Base-by-base conservation (phyloP, 257 asterid species). In the Fraxinus americana region DNA sequence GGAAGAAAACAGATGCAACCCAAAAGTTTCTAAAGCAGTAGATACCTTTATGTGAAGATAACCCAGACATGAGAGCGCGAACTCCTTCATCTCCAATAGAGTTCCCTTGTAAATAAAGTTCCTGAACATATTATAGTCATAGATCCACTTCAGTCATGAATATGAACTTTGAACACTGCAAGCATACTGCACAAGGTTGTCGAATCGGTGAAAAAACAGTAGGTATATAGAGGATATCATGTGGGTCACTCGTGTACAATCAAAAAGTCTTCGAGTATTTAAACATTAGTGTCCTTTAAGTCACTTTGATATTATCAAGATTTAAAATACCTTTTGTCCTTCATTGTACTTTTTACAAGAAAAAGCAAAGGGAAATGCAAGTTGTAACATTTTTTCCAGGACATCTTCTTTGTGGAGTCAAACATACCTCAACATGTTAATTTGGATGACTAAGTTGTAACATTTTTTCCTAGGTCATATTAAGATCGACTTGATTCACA, bases 41-140 rank as follows among this genome's bases (percentile, higher is more conserved):
- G 63, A 85, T 80, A 93, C 99, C 99, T 93, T 83, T 93, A 65
- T 84, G 90, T 79, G 88, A 84, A 81, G 91, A 87, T 88, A 95
- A 81, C 72, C 99, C 97, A 77, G 91, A 74, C 83, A 93, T 88
- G 81, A 95, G 85, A 73, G 98, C 94, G 73, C 89, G 86, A 43
- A 86, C 93, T 38, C 99, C 99, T 90, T 91, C 99, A 91, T 95
- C 97, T 1, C 99, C 99, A 70, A 95, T 84, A 71, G 94, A 82
- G 89, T 95, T 95, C 68, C 98, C 99, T 83, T 94, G 94, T 87
- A 95, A 80, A 88, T 84, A 85, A 72, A 95, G 96, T 87, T 93
- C 97, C 99, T 95, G 77, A 67, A 76, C 82, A 88, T 63, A 80
- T 45, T 71, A 75, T 61, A 70, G 39, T 23, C 48, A 80, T 29